Evolutionary conservation across 108 stramenopile species (phyloP).

Genomic region (Cyclotella atomus): DNA sequence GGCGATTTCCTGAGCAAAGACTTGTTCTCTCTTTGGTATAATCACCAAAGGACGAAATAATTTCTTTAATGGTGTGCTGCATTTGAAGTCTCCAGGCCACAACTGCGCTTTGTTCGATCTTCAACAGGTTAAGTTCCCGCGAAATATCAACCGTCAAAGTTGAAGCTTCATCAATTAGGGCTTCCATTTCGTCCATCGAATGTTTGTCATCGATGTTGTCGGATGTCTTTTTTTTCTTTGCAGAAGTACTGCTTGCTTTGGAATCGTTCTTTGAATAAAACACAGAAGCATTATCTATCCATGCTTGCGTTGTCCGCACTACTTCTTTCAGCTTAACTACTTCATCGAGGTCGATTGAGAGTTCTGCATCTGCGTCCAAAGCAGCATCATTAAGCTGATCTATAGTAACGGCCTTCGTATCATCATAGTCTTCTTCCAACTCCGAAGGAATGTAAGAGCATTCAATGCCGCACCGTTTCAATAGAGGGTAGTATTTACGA

Average conservation of each 20-base stretch:
- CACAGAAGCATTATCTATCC: constrained; percentile 53
- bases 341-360: constrained; percentile 73
- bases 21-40: constrained; percentile 39
- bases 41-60: constrained; percentile 56
- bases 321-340: constrained; percentile 56
- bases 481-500: constrained; percentile 43
- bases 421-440: neutral
- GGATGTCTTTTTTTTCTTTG: constrained; percentile 27
- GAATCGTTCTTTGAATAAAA: constrained; percentile 53
- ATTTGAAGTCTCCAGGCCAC: constrained; percentile 60
- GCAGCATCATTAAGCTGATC: constrained; percentile 51
- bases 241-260: constrained; percentile 11
- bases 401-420: constrained; percentile 19
- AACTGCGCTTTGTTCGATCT: constrained; percentile 46
- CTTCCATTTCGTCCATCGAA: constrained; percentile 53
- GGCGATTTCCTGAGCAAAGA: constrained; percentile 15
- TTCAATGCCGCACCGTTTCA: constrained; percentile 55
- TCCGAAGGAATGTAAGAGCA: constrained; percentile 30
- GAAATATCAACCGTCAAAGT: constrained; percentile 55
- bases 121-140: constrained; percentile 55
- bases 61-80: constrained; percentile 46
- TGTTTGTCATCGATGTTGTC: constrained; percentile 23
- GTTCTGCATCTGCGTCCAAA: constrained; percentile 54
- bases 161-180: constrained; percentile 62
- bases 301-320: constrained; percentile 43